These are phyloP conservation scores for Fusarium paranaense DNA, from an alignment of 2,329 filamentous ascomycete species.

Conservation along the genomic window DNA sequence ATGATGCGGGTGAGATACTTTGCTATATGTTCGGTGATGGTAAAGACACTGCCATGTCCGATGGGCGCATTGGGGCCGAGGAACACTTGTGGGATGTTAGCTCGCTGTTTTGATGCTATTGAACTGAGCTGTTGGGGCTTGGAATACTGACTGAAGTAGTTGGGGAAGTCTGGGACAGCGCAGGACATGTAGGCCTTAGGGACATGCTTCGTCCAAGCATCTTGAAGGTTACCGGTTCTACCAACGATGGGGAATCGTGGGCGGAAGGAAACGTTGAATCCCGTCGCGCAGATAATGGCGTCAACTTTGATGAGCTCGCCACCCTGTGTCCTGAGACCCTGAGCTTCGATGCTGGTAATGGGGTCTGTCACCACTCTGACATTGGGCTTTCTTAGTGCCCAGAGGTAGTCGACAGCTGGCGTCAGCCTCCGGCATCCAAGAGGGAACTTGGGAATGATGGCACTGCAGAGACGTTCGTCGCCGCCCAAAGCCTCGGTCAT, in stretches of 20 bases:
- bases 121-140: background rate
- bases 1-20: slow-evolving; percentile 63
- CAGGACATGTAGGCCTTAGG: slow-evolving; percentile 22
- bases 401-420: slow-evolving; percentile 14
- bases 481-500: slow-evolving; percentile 9
- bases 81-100: slow-evolving; percentile 52
- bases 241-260: slow-evolving; percentile 14
- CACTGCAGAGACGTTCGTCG: slow-evolving; percentile 12
- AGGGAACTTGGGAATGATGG: slow-evolving; percentile 15
- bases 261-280: slow-evolving; percentile 16
- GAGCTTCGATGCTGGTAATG: background rate
- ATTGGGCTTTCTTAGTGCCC: slow-evolving; percentile 1
- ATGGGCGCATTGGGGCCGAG: slow-evolving; percentile 65
- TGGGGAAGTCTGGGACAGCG: slow-evolving; percentile 10
- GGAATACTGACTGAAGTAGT: slow-evolving; percentile 15
- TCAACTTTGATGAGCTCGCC: slow-evolving; percentile 8
- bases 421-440: slow-evolving; percentile 19
- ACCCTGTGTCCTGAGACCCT: background rate
- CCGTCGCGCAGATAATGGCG: slow-evolving; percentile 3
- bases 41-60: slow-evolving; percentile 63
- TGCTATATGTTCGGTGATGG: slow-evolving; percentile 63
- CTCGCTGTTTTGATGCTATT: background rate
- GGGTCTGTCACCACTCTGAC: slow-evolving; percentile 7
- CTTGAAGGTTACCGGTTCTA: slow-evolving; percentile 8
- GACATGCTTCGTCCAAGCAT: background rate